Base-by-base conservation (phyloP, 2,329 filamentous ascomycete genomes). In the Nannizziopsis barbatae region DNA sequence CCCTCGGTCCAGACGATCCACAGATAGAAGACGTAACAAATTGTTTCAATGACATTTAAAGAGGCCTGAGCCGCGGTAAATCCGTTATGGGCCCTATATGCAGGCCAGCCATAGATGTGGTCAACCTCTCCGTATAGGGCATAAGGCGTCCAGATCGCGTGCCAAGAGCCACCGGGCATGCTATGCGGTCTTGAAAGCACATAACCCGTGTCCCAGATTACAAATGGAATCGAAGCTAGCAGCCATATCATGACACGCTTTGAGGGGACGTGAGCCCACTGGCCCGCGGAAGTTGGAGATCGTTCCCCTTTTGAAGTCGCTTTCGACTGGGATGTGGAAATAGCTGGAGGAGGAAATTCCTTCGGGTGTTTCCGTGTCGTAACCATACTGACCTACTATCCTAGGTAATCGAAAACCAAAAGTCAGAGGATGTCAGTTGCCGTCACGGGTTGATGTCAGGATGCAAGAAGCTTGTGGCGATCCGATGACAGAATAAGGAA, bases 131-230 rank as follows among this genome's bases (percentile, higher is more conserved):
- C 85, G 69, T 95, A 94, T 1, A 93, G 77, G 59, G 76, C 78
- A 68, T 95, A 95, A 0, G 85, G 86, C 27, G 68, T 70, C 76
- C 79, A 95, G 37, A 94, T 58, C 57, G 69, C 74, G 69, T 93
- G 85, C 45, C 83, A 70, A 41, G 65, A 67, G 12, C 87, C 87
- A 56, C 86, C 85, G 0, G 81, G 79, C 84, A 95, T 92, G 50
- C 80, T 84, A 65, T 82, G 77, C 27, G 88, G 88, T 15, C 88
- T 84, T 47, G 85, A 70, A 41, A 94, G 71, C 35, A 94, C 79
- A 69, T 94, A 95, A 50, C 72, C 71, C 27, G 77, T 77, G 68
- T 95, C 88, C 88, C 88, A 94, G 44, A 78, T 60, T 42, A 94
- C 86, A 52, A 93, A 75, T 1, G 85, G 86, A 12, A 92, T 68